Base-by-base conservation (phyloP, 2,329 filamentous ascomycete genomes). In the Trichoderma semiorbis region DNA sequence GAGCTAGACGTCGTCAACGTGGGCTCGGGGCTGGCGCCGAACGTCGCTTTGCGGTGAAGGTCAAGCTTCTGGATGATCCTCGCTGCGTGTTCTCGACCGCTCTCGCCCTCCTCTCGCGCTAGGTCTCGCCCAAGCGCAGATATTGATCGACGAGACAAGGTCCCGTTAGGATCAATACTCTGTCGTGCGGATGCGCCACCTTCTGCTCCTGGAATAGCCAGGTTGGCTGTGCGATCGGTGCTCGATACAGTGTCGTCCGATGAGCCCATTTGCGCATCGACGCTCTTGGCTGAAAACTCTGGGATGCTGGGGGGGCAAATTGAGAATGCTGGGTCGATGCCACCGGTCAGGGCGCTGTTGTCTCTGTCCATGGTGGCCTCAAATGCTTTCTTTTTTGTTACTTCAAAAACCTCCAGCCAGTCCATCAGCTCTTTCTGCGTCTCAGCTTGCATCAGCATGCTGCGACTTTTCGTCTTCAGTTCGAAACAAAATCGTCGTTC, bases 401-500 rank as follows among this genome's bases (percentile, higher is more conserved):
- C 89, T 76, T 99, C 95, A 76, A 99, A 98, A 0, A 95, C 91
- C 74, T 93, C 90, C 70, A 99, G 90, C 96, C 96, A 99, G 77
- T 97, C 93, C 72, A 93, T 94, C n/a, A 99, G 87, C 79, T 98
- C 93, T 64, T 85, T 85, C 79, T 99, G 96, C 0, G 94, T 97
- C 80, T 99, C 96, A 5, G 95, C 93, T 82, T 99, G 96, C 3
- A 99, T 85, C 72, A 98, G 84, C 74, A 97, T 90, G 64, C 91
- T 96, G 74, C 93, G 93, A 78, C 93, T 97, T 81, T 98, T 99
- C 3, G 96, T 99, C 85, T 98, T 99, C 78, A 99, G 92, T 81
- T 99, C 96, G 77, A 99, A 98, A 80, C 96, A 98, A 81, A 98
- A 99, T 18, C 96, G 89, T 50, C 96, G 90, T 78, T 99, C 96